These are phyloP conservation scores for Lupinus albus DNA, from an alignment of 306 rosid genomes.

Conservation along the genomic window DNA sequence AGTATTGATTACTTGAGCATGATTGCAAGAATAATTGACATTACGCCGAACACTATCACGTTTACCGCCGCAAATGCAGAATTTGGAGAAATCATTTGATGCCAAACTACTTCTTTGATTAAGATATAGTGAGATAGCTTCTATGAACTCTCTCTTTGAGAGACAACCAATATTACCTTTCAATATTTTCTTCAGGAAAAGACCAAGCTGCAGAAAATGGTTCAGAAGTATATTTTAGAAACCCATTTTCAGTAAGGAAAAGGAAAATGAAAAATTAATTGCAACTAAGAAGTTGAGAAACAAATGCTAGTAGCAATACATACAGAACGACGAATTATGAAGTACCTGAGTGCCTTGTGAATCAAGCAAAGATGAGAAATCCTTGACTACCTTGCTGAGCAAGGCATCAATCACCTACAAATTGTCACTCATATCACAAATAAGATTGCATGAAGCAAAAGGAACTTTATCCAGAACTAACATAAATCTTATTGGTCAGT, in stretches of 20 bases:
- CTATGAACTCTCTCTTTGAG: slow-evolving; percentile 74
- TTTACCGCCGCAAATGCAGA: slow-evolving; percentile 84
- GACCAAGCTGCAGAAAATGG: slow-evolving; percentile 68
- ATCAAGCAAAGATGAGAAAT: slow-evolving; percentile 85
- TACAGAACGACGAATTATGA: slow-evolving; percentile 3
- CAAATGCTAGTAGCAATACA: neutral
- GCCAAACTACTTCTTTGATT: slow-evolving; percentile 68
- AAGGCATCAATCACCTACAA: slow-evolving; percentile 81
- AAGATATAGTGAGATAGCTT: slow-evolving; percentile 73
- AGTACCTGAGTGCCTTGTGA: slow-evolving; percentile 94
- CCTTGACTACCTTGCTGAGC: slow-evolving; percentile 84
- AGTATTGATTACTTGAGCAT: slow-evolving; percentile 54
- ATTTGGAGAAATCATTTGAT: slow-evolving; percentile 76
- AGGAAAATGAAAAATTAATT: slow-evolving; percentile 1
- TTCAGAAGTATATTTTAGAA: slow-evolving; percentile 11
- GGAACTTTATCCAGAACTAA: neutral
- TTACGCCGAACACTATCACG: slow-evolving; percentile 46
- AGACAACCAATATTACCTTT: slow-evolving; percentile 63
- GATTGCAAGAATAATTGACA: slow-evolving; percentile 47
- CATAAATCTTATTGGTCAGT: slow-evolving; percentile 5
- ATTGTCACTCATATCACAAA: slow-evolving; percentile 39
- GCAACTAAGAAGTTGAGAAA: neutral
- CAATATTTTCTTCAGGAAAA: slow-evolving; percentile 81
- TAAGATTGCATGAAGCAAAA: slow-evolving; percentile 41
- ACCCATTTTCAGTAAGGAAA: neutral